Evolutionary conservation across 2,329 filamentous ascomycete species (phyloP), one percentile per base, ranked within the genome.

Genomic region (Paraconiothyrium sp.): DNA sequence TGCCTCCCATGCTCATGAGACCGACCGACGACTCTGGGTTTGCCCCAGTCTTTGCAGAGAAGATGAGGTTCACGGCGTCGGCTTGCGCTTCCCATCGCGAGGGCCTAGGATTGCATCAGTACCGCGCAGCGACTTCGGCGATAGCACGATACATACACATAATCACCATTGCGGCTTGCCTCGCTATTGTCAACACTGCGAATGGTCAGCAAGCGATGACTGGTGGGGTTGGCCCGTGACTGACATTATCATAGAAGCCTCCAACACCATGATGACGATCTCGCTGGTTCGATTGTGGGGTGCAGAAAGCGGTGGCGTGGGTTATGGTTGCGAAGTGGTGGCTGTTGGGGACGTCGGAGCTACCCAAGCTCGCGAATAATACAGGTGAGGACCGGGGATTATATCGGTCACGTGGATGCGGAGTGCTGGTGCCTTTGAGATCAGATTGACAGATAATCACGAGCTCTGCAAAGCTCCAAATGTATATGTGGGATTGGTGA

Each of bases 21-120:
- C 96, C 95, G 68, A 99, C 95, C 11, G 94, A 96, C 8, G 94
- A 98, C 82, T 99, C 95, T 35, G 95, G 93, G 80, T 99, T 97
- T 71, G 91, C 91, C 82, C 93, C 90, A 71, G 94, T 97, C 81
- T 99, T 97, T 76, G 91, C 92, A 77, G 94, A 93, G 84, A 98
- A 98, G 75, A 98, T 90, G 74, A 97, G 90, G 81, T 92, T 95
- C 75, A 97, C 93, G 59, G 94, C 94, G 81, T 99, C 95, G 72
- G 92, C 87, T 86, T 99, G 95, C 72, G 95, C 93, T 82, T 97
- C 93, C 86, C 94, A 99, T 81, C 95, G 89, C 70, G 94, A 96
- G 61, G 95, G 94, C 76, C 92, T 91, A 80, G 86, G 87, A 54
- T 43, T 58, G 34, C 86, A 87, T 64, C 51, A 67, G 55, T 27